These are phyloP conservation scores for Calonectria leucothoes DNA, from an alignment of 2,329 filamentous ascomycete genomes.

Conservation along the genomic window DNA sequence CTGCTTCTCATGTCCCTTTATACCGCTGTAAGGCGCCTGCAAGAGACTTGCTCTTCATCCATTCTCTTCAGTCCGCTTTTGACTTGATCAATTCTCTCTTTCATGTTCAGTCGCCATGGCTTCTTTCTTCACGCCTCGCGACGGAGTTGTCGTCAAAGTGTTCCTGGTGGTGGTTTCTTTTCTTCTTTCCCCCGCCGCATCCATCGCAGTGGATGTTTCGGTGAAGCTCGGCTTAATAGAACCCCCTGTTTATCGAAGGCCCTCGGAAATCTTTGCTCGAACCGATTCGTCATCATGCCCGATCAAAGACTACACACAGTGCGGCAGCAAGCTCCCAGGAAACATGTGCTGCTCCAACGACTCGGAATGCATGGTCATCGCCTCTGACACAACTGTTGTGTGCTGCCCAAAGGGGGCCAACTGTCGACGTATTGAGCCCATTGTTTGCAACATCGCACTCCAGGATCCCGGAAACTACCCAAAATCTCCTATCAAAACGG, in stretches of 20 bases:
- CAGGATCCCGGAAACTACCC: slow-evolving; percentile 34
- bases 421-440: slow-evolving; percentile 36
- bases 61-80: slow-evolving; percentile 17
- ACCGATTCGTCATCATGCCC: slow-evolving; percentile 31
- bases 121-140: slow-evolving; percentile 29
- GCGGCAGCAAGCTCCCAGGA: slow-evolving; percentile 31
- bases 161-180: slow-evolving; percentile 36
- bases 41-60: slow-evolving; percentile 22
- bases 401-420: slow-evolving; percentile 37
- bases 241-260: slow-evolving; percentile 8
- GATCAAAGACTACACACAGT: slow-evolving; percentile 29
- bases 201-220: slow-evolving; percentile 30
- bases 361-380: slow-evolving; percentile 36
- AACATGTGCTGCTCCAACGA: slow-evolving; percentile 37
- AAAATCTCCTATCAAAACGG: slow-evolving; percentile 33
- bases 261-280: slow-evolving; percentile 1
- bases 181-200: slow-evolving; percentile 28
- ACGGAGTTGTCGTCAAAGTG: slow-evolving; percentile 29
- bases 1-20: slow-evolving; percentile 32
- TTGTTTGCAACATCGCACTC: slow-evolving; percentile 33
- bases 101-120: slow-evolving; percentile 40
- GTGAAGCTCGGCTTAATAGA: slow-evolving; percentile 30
- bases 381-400: slow-evolving; percentile 40
- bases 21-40: slow-evolving; percentile 37
- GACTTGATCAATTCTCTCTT: slow-evolving; percentile 10